These are phyloP conservation scores for Apiotrichum sp. DNA, from an alignment of 1,284 basidiomycete species.

Conservation along the genomic window DNA sequence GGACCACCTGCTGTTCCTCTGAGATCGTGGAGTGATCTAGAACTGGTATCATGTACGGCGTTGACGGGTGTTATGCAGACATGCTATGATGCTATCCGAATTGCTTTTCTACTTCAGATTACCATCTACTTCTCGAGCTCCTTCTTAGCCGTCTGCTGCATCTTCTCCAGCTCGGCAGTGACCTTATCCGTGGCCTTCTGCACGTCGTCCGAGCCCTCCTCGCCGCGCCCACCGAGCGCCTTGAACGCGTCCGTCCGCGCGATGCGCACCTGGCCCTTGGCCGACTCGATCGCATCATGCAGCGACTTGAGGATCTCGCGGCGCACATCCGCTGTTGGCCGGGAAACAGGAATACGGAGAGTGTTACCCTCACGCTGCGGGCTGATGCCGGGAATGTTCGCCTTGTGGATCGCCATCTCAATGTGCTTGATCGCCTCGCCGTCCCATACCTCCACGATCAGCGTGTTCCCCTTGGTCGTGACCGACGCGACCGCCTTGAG, in stretches of 20 bases:
- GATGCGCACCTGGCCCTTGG: conserved; percentile 40
- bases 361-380: conserved; percentile 33
- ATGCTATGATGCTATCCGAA: background rate
- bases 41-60: too few species aligned
- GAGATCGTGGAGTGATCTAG: background rate
- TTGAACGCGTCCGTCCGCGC: conserved; percentile 43
- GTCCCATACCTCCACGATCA: conserved; percentile 44
- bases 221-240: conserved; percentile 34
- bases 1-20: conserved; percentile 46
- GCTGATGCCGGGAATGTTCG: conserved; percentile 45
- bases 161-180: conserved; percentile 34
- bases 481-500: conserved; percentile 41
- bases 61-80: too few species aligned
- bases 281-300: conserved; percentile 33
- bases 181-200: conserved; percentile 39
- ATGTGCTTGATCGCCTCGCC: conserved; percentile 36
- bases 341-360: conserved; percentile 37
- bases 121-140: conserved; percentile 39
- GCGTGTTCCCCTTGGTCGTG: conserved; percentile 32
- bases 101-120: too few species aligned
- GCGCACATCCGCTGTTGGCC: conserved; percentile 40
- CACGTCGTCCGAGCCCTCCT: conserved; percentile 34
- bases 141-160: conserved; percentile 39
- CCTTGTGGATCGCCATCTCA: conserved; percentile 40
- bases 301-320: conserved; percentile 32